phyloP scores from a whole-genome alignment of 108 stramenopile genomes.

The Pseudonitzschia delicatissima region DNA sequence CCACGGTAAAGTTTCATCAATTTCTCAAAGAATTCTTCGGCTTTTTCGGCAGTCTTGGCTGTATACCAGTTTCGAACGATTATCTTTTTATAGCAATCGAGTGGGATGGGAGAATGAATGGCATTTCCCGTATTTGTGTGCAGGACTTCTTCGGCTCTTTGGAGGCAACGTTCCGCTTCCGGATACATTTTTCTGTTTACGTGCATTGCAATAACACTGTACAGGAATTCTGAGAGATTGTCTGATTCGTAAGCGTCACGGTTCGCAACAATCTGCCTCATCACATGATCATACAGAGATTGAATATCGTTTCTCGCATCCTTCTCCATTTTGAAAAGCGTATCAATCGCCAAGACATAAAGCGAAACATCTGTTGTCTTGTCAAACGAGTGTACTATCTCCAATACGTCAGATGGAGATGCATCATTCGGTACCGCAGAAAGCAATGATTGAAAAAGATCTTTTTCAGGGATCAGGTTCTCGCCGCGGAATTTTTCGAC shows the following conservation, averaged over 20 bases:
- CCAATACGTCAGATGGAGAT: not conserved
- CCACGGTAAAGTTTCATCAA: slow-evolving; percentile 14
- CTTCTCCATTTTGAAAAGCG: slow-evolving; percentile 6
- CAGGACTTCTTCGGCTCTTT: slow-evolving; percentile 18
- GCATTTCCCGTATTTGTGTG: not conserved
- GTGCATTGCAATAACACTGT: slow-evolving; percentile 16
- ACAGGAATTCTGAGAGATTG: slow-evolving; percentile 11
- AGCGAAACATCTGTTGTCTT: slow-evolving; percentile 1
- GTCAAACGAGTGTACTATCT: slow-evolving; percentile 15
- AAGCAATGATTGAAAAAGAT: slow-evolving; percentile 16
- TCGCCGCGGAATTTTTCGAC: not conserved
- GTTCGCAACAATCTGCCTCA: not conserved
- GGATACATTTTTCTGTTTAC: slow-evolving; percentile 20
- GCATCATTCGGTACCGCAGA: not conserved
- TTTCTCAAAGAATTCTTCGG: slow-evolving; percentile 9
- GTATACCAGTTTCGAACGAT: slow-evolving; percentile 33
- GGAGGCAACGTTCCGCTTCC: slow-evolving; percentile 16
- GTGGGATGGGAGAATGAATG: slow-evolving; percentile 14
- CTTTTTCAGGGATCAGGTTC: not conserved
- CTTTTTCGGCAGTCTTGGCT: slow-evolving; percentile 10
- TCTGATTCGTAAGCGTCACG: not conserved
- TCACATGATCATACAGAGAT: slow-evolving; percentile 10
- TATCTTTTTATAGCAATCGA: slow-evolving; percentile 19
- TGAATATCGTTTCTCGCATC: not conserved
- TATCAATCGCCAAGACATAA: slow-evolving; percentile 13